Evolutionary conservation across 2,329 filamentous ascomycete species (phyloP).

Genomic region (Coniosporium tulheliwenetii): DNA sequence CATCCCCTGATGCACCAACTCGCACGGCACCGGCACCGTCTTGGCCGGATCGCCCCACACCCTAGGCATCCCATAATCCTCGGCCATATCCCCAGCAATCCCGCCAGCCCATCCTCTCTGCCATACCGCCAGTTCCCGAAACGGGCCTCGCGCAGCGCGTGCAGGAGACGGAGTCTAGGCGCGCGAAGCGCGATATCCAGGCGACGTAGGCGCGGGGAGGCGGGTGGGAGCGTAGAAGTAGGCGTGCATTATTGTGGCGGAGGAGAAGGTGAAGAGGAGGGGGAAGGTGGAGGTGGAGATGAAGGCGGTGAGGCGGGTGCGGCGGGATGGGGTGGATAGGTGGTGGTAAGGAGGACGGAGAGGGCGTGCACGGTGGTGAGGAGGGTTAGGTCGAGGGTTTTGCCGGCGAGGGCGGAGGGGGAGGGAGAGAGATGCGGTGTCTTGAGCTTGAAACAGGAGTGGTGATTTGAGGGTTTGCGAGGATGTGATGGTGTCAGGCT

Average conservation of each 20-base stretch:
- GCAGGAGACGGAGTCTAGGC: conserved; percentile 61
- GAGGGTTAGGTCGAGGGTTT: conserved; percentile 70
- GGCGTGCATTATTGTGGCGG: conserved; percentile 71
- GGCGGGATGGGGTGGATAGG: conserved; percentile 40
- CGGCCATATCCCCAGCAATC: conserved; percentile 57
- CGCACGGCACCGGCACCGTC: conserved; percentile 62
- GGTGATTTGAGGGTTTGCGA: background rate
- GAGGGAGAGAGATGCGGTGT: background rate
- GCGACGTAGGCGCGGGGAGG: conserved; percentile 57
- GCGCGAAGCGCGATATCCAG: conserved; percentile 67
- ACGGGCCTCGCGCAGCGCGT: conserved; percentile 53
- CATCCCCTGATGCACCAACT: conserved; percentile 68
- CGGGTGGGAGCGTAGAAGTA: conserved; percentile 66
- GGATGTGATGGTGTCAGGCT: background rate
- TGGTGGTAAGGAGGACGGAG: conserved; percentile 51
- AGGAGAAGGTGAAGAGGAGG: conserved; percentile 54
- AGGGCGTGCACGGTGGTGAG: conserved; percentile 58
- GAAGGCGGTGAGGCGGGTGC: conserved; percentile 26
- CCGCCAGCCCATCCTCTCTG: conserved; percentile 52
- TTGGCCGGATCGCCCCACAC: conserved; percentile 57
- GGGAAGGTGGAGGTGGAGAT: conserved; percentile 42
- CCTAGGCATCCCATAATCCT: conserved; percentile 52
- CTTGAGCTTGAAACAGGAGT: conserved; percentile 7
- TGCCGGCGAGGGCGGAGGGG: conserved; percentile 37
- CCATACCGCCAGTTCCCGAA: conserved; percentile 54